These are phyloP conservation scores for Populus hybrid DNA, from an alignment of 441 rosid genomes.

Conservation along the genomic window DNA sequence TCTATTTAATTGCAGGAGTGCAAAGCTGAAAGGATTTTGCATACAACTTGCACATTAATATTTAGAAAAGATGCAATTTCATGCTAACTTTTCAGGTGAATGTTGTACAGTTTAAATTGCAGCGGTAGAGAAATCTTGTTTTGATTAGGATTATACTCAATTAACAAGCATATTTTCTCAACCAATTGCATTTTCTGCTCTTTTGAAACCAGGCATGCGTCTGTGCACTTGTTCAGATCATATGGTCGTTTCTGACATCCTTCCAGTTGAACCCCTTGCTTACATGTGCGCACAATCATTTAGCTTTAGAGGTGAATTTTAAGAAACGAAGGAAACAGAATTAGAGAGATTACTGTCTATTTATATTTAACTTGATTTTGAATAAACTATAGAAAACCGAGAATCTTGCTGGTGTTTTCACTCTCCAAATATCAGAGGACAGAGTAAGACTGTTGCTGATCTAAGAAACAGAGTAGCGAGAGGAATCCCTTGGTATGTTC, in stretches of 20 bases:
- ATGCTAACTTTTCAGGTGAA: background rate
- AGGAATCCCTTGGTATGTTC: slow-evolving; percentile 19
- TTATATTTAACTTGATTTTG: background rate
- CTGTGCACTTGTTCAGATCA: background rate
- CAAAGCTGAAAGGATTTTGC: background rate
- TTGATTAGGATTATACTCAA: background rate
- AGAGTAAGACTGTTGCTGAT: background rate
- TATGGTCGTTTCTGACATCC: background rate
- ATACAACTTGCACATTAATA: background rate
- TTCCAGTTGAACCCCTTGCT: background rate
- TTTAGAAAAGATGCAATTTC: background rate
- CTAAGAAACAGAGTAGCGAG: slow-evolving; percentile 20
- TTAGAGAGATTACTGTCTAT: background rate
- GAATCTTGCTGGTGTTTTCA: background rate
- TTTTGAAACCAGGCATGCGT: background rate
- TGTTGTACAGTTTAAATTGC: background rate
- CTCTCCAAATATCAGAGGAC: slow-evolving; percentile 2
- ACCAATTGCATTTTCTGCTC: background rate
- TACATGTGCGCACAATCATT: background rate
- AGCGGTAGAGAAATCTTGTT: background rate
- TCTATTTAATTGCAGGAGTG: background rate
- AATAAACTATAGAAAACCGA: background rate
- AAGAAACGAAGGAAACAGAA: background rate
- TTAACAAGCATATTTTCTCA: background rate
- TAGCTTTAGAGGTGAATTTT: background rate